phyloP scores from a whole-genome alignment of 306 rosid genomes.

The Malus fusca region DNA sequence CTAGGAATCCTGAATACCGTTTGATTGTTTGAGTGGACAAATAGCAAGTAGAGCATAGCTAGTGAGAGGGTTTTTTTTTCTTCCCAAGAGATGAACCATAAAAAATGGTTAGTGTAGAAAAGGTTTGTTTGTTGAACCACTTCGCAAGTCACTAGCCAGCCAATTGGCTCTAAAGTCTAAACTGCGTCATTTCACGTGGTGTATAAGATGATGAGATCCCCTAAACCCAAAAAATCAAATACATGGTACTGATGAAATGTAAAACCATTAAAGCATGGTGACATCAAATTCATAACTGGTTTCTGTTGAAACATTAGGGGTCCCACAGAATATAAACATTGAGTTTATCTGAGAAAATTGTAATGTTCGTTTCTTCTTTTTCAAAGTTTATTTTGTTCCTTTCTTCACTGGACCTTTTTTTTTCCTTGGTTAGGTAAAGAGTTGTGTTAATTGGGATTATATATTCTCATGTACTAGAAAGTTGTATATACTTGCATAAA shows the following conservation, averaged over 20 bases:
- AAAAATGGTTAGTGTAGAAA: too few relatives aligned
- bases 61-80: too few relatives aligned
- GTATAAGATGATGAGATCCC: neutral
- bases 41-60: too few relatives aligned
- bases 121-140: neutral
- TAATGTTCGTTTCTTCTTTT: neutral
- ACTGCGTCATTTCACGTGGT: neutral
- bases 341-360: neutral
- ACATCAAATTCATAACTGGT: neutral
- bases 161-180: neutral
- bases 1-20: too few relatives aligned
- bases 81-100: too few relatives aligned
- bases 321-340: neutral
- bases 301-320: neutral
- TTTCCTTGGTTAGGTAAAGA: neutral
- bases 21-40: too few relatives aligned
- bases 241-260: too few relatives aligned
- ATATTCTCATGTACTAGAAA: neutral
- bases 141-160: neutral
- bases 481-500: neutral
- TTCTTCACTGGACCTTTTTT: neutral
- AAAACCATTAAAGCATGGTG: neutral
- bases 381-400: neutral
- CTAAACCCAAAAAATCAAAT: neutral
- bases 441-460: neutral